These are phyloP conservation scores for Zygoascus bituminiphila DNA, from an alignment of 805 yeast species.

Conservation along the genomic window DNA sequence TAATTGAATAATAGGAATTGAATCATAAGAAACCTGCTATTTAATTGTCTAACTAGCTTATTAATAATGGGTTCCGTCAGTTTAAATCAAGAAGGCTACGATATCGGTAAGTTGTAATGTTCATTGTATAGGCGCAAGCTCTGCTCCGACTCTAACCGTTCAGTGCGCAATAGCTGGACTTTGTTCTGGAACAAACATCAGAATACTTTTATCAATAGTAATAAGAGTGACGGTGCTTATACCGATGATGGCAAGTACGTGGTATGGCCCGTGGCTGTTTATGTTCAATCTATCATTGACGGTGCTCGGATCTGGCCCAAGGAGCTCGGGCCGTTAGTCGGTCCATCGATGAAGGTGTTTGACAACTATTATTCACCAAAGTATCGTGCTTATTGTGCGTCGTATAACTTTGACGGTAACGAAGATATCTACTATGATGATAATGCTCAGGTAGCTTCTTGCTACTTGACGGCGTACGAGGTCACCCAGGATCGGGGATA, in stretches of 20 bases:
- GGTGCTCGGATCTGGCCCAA: constrained; percentile 46
- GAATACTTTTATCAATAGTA: constrained; percentile 21
- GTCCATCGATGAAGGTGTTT: constrained; percentile 43
- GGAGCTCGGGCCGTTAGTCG: constrained; percentile 45
- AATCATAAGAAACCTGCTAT: too few species aligned
- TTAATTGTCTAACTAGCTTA: too few species aligned
- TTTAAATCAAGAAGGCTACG: constrained; percentile 25
- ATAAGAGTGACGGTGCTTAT: constrained; percentile 35
- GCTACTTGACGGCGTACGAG: constrained; percentile 57
- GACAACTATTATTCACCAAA: constrained; percentile 44
- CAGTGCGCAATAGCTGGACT: constrained; percentile 15
- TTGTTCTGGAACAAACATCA: constrained; percentile 23
- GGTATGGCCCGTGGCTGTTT: constrained; percentile 64
- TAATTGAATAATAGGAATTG: too few species aligned
- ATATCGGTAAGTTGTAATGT: constrained; percentile 13
- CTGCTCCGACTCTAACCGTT: too few species aligned
- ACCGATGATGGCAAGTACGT: constrained; percentile 46
- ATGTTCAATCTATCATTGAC: constrained; percentile 58
- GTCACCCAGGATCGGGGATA: constrained; percentile 49
- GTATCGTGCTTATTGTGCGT: constrained; percentile 55
- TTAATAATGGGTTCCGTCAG: constrained; percentile 2
- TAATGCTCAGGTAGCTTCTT: constrained; percentile 66
- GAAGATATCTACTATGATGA: constrained; percentile 62
- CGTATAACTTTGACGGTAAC: constrained; percentile 50
- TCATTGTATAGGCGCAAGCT: too few species aligned